Base-by-base conservation (phyloP, 2,329 filamentous ascomycete genomes). In the Cladophialophora carrionii region DNA sequence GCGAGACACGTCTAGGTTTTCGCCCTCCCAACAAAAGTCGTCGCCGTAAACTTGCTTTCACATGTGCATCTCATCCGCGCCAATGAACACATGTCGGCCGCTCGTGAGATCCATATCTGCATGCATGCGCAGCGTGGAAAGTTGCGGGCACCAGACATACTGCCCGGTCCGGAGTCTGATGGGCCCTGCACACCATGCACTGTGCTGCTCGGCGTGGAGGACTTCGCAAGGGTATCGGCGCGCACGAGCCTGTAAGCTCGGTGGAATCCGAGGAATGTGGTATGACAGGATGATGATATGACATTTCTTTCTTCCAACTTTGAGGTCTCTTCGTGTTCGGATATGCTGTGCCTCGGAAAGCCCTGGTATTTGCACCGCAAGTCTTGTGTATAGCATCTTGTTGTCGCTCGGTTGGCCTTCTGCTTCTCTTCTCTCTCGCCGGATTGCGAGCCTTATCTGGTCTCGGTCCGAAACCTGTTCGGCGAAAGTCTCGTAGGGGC, bases 101-200 rank as follows among this genome's bases (percentile, higher is more conserved):
- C 51, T 51, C 34, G 32, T 46, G n/a, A 31, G 34, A 20, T 32
- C 10, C 58, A 55, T 48, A 46, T 46, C 10, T 54, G 32, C 51
- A 48, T 61, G 58, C 32, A 61, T 54, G 20, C 12, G 5, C n/a
- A 26, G 51, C 29, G 20, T 24, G 26, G 20, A 29, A 61, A 37
- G n/a, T 61, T 61, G 58, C 51, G 58, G 58, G 58, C 58, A 55
- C 58, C 58, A 61, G 32, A n/a, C 58, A 61, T 29, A n/a, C 43
- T 41, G 22, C 58, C 51, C 37, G 24, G 34, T 61, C n/a, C 34
- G 51, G 7, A 46, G 26, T 20, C 37, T 46, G 24, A 41, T 61
- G 58, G n/a, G 29, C 29, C n/a, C 58, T 54, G 58, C 58, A 41
- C 34, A 20, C 4, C 58, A 32, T 60, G 41, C 31, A 26, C 22